These are phyloP conservation scores for Phialophora macrospora DNA, from an alignment of 2,329 filamentous ascomycete genomes.

Conservation along the genomic window DNA sequence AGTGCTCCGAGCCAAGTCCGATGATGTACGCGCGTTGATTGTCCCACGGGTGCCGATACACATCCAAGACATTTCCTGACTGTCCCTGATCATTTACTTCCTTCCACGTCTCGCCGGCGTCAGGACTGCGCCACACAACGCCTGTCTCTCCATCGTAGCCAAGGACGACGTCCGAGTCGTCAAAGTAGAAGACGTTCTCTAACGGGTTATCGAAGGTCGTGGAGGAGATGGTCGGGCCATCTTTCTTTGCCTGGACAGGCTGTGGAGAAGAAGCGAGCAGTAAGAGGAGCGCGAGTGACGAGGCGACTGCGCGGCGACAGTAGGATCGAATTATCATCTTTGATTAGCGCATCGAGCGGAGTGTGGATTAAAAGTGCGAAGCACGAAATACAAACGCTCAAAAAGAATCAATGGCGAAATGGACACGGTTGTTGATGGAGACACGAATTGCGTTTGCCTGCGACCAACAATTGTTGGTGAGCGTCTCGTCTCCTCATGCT, in stretches of 20 bases:
- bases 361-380: constrained; percentile 9
- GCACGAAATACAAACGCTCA: constrained; percentile 19
- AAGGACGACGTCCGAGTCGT: constrained; percentile 81
- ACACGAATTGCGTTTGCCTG: constrained; percentile 26
- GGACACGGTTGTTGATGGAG: constrained; percentile 28
- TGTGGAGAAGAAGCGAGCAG: constrained; percentile 26
- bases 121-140: constrained; percentile 74
- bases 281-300: constrained; percentile 33
- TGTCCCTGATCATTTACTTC: constrained; percentile 64
- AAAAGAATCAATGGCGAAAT: constrained; percentile 19
- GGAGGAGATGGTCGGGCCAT: constrained; percentile 68
- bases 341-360: constrained; percentile 32
- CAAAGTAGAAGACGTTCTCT: constrained; percentile 80
- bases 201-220: constrained; percentile 71
- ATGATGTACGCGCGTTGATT: constrained; percentile 78
- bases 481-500: constrained; percentile 8
- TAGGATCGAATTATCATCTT: constrained; percentile 36
- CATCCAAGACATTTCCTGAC: constrained; percentile 64
- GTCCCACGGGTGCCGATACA: constrained; percentile 80
- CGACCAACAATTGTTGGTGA: constrained; percentile 22
- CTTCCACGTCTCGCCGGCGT: constrained; percentile 81
- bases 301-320: constrained; percentile 30
- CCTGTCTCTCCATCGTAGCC: constrained; percentile 69
- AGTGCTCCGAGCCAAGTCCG: constrained; percentile 72
- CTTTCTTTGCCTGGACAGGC: constrained; percentile 57